phyloP scores from a whole-genome alignment of 495 filamentous ascomycete genomes.

The Opeltia flavorubescens region DNA sequence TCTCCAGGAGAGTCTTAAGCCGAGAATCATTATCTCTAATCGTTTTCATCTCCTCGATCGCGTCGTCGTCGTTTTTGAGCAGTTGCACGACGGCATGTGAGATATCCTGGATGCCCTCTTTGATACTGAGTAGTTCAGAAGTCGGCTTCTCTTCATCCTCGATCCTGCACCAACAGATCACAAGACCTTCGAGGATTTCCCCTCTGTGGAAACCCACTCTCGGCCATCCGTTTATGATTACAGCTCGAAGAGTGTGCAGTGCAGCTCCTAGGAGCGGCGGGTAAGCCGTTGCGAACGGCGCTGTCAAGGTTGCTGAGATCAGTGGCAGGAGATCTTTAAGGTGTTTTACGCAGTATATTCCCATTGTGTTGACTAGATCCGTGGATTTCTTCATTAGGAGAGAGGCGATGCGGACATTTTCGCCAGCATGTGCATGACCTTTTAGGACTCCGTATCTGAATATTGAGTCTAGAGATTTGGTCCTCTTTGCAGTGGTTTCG shows the following conservation, averaged over 20 bases:
- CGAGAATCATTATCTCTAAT: conserved; percentile 12
- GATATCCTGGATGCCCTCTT: conserved; percentile 1
- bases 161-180: conserved; percentile 53
- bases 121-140: background rate
- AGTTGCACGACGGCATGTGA: conserved; percentile 6
- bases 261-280: conserved; percentile 40
- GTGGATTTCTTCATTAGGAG: conserved; percentile 44
- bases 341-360: conserved; percentile 58
- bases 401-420: conserved; percentile 33
- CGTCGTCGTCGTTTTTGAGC: background rate
- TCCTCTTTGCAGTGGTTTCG: conserved; percentile 12
- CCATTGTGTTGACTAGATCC: conserved; percentile 42
- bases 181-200: conserved; percentile 53
- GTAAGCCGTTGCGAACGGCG: conserved; percentile 52
- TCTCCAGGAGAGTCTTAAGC: conserved; percentile 26
- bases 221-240: conserved; percentile 62
- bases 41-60: conserved; percentile 3
- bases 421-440: conserved; percentile 37
- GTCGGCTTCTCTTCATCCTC: conserved; percentile 19
- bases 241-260: conserved; percentile 35
- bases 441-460: conserved; percentile 42
- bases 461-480: conserved; percentile 33
- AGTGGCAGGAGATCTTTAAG: conserved; percentile 60
- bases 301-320: conserved; percentile 46
- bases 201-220: conserved; percentile 48